Evolutionary conservation across 2,329 filamentous ascomycete genomes (phyloP).

Genomic region (Cercospora zeina): DNA sequence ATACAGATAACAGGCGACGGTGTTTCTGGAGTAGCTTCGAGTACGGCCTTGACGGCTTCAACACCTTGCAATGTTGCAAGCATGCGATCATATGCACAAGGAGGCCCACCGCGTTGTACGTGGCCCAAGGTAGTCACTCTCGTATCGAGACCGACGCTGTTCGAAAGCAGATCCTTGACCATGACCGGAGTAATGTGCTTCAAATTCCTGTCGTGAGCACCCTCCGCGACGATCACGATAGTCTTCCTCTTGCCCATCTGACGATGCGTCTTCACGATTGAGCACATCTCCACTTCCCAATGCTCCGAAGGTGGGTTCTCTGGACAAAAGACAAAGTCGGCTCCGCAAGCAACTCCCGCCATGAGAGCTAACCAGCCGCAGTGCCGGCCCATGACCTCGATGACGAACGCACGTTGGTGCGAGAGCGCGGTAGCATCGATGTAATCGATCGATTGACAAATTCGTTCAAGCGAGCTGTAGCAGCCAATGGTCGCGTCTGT

Average conservation of each 20-base stretch:
- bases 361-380: constrained; percentile 97
- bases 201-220: constrained; percentile 80
- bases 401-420: constrained; percentile 93
- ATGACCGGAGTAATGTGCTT: constrained; percentile 77
- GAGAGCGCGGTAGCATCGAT: constrained; percentile 94
- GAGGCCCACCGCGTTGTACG: constrained; percentile 91
- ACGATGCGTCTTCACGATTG: constrained; percentile 76
- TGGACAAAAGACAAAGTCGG: constrained; percentile 95
- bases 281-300: constrained; percentile 87
- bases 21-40: constrained; percentile 84
- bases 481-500: constrained; percentile 97
- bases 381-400: constrained; percentile 97
- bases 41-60: constrained; percentile 86
- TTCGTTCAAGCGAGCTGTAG: constrained; percentile 88
- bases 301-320: constrained; percentile 85
- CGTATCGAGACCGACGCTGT: constrained; percentile 81
- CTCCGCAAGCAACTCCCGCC: constrained; percentile 90
- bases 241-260: constrained; percentile 91
- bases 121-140: constrained; percentile 93
- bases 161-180: constrained; percentile 85
- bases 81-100: constrained; percentile 92
- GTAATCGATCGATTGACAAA: constrained; percentile 94
- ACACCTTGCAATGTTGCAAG: constrained; percentile 90
- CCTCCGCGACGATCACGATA: constrained; percentile 96
- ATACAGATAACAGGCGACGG: constrained; percentile 95